Evolutionary conservation across 2,329 filamentous ascomycete genomes (phyloP).

Genomic region (Pleoardoris graminearum): DNA sequence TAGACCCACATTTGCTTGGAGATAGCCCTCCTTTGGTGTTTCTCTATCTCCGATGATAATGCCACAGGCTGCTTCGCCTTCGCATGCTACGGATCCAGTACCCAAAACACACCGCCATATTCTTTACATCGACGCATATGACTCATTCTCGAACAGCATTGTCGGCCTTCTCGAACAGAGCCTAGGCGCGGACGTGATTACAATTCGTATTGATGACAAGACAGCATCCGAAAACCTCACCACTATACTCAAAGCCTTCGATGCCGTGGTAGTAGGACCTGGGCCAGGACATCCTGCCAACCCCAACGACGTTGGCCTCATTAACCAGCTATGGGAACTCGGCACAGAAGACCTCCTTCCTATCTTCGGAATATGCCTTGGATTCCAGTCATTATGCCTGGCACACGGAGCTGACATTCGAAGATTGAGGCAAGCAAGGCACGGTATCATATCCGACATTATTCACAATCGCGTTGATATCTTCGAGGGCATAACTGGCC

Average conservation of each 20-base stretch:
- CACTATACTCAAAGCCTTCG: conserved; percentile 60
- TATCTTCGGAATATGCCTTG: conserved; percentile 81
- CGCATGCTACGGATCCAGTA: background rate
- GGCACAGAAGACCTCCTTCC: conserved; percentile 63
- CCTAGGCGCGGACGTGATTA: conserved; percentile 67
- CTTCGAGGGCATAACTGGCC: conserved; percentile 60
- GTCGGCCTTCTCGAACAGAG: conserved; percentile 72
- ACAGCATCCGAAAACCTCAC: conserved; percentile 32
- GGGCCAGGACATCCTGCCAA: conserved; percentile 78
- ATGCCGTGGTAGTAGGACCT: conserved; percentile 83
- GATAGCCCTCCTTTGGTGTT: background rate
- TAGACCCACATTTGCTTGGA: conserved; percentile 4
- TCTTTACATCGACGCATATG: conserved; percentile 88
- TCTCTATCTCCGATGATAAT: conserved; percentile 2
- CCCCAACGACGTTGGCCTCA: conserved; percentile 73
- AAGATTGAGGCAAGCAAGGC: conserved; percentile 68
- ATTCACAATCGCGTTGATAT: conserved; percentile 62
- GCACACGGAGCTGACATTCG: conserved; percentile 66
- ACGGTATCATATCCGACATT: conserved; percentile 74
- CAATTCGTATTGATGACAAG: conserved; percentile 66
- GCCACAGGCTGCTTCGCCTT: background rate
- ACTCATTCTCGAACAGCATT: conserved; percentile 93
- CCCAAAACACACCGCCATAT: conserved; percentile 49
- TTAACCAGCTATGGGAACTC: conserved; percentile 71
- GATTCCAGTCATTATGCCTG: conserved; percentile 76